Evolutionary conservation across 1,284 basidiomycete genomes (phyloP).

Genomic region (Leccinum solheimii): DNA sequence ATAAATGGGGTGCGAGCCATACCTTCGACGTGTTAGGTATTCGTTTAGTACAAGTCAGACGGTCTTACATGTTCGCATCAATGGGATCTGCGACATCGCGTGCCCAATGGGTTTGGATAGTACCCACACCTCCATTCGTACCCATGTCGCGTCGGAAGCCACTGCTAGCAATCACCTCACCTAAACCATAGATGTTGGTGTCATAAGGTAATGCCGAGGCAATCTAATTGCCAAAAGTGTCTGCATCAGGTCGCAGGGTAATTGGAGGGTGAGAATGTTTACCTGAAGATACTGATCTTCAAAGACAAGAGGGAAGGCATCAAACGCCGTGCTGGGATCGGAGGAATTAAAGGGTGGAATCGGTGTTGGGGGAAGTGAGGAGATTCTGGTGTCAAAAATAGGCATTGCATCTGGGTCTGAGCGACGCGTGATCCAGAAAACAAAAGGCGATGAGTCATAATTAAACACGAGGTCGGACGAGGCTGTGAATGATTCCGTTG

Average conservation of each 20-base stretch:
- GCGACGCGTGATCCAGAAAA: conserved; percentile 76
- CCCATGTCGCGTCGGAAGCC: conserved; percentile 66
- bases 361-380: conserved; percentile 56
- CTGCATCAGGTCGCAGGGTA: neutral
- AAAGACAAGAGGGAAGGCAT: conserved; percentile 69
- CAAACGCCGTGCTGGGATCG: conserved; percentile 52
- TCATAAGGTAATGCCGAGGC: conserved; percentile 61
- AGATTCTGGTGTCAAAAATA: conserved; percentile 71
- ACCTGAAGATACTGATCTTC: conserved; percentile 71
- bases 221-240: conserved; percentile 42
- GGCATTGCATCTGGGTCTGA: conserved; percentile 56
- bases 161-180: conserved; percentile 68
- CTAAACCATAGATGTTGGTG: conserved; percentile 78
- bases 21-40: conserved; percentile 34
- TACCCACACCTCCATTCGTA: conserved; percentile 51
- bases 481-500: conserved; percentile 37
- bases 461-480: conserved; percentile 68
- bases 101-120: conserved; percentile 72
- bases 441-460: conserved; percentile 64
- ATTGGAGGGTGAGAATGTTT: conserved; percentile 1
- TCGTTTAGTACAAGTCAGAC: neutral
- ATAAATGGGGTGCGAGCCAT: conserved; percentile 71
- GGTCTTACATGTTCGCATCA: conserved; percentile 58
- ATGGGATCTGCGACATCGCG: conserved; percentile 61
- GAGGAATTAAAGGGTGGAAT: conserved; percentile 47